These are phyloP conservation scores for Ogataea thermomethanolica DNA, from an alignment of 805 yeast genomes.

Conservation along the genomic window DNA sequence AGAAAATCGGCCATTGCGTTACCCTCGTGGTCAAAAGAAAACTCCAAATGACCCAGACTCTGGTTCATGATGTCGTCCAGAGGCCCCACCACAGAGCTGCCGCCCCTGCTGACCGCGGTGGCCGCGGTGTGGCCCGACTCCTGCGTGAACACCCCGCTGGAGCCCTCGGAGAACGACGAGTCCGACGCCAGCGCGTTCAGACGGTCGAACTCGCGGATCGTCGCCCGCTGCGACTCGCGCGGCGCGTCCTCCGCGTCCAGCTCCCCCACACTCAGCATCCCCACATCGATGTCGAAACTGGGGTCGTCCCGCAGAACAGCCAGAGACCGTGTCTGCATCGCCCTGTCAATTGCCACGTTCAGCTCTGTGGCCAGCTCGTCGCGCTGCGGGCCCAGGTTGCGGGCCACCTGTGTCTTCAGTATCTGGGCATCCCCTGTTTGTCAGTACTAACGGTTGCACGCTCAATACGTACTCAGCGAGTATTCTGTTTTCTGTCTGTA, in stretches of 20 bases:
- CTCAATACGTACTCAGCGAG: conserved; percentile 32
- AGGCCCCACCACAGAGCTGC: conserved; percentile 1
- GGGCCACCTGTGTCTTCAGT: conserved; percentile 12
- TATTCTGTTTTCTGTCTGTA: conserved; percentile 48
- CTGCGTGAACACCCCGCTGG: conserved; percentile 11
- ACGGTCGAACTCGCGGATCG: conserved; percentile 12
- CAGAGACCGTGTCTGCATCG: conserved; percentile 6
- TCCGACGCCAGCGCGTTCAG: conserved; percentile 9
- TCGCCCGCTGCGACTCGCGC: background rate
- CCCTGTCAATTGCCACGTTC: conserved; percentile 4
- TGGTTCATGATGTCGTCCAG: conserved; percentile 9
- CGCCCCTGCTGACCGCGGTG: conserved; percentile 4
- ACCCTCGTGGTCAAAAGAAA: conserved; percentile 17
- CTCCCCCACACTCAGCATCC: conserved; percentile 25
- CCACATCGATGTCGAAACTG: conserved; percentile 33
- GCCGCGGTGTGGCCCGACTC: conserved; percentile 6
- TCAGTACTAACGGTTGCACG: background rate
- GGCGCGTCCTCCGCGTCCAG: background rate
- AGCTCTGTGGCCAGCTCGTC: conserved; percentile 4
- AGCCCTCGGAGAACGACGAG: conserved; percentile 8
- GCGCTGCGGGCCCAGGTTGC: conserved; percentile 9
- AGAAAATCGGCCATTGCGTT: conserved; percentile 10
- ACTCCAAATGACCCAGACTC: conserved; percentile 12
- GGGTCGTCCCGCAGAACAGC: conserved; percentile 35
- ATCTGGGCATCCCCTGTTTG: conserved; percentile 17